phyloP scores from a whole-genome alignment of 768 basidiomycete genomes.

The Pulveroboletus frians region DNA sequence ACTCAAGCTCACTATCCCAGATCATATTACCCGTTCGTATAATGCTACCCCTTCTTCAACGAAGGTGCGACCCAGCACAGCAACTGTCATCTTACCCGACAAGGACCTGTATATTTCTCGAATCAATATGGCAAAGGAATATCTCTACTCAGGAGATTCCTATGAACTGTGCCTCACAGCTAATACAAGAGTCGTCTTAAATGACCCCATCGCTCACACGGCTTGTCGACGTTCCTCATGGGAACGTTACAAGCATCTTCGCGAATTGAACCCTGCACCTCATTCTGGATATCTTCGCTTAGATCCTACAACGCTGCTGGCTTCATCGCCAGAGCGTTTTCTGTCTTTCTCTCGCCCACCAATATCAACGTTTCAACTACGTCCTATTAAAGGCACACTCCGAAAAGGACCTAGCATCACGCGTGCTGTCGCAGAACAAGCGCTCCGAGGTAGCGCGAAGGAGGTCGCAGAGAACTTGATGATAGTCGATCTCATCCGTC shows the following conservation, averaged over 20 bases:
- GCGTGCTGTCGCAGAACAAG: conserved; percentile 59
- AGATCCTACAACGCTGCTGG: conserved; percentile 70
- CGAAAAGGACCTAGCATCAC: conserved; percentile 63
- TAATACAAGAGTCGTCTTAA: conserved; percentile 53
- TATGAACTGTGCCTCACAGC: conserved; percentile 93
- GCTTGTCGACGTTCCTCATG: conserved; percentile 42
- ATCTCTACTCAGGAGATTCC: conserved; percentile 77
- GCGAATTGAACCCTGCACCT: conserved; percentile 79
- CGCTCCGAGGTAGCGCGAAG: conserved; percentile 64
- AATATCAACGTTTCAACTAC: conserved; percentile 65
- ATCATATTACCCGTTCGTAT: conserved; percentile 11
- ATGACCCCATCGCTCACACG: conserved; percentile 25
- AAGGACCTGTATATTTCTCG: conserved; percentile 57
- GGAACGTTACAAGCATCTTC: conserved; percentile 69
- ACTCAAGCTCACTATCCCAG: conserved; percentile 12
- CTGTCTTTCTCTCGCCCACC: conserved; percentile 72
- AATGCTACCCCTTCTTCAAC: conserved; percentile 22
- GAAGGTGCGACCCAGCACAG: conserved; percentile 20
- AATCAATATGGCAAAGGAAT: conserved; percentile 67
- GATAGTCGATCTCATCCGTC: conserved; percentile 95
- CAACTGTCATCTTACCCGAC: conserved; percentile 49
- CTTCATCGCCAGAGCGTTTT: conserved; percentile 91
- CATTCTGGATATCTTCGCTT: conserved; percentile 79
- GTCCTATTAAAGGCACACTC: conserved; percentile 93
- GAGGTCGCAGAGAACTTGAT: conserved; percentile 97